Evolutionary conservation across 2,329 filamentous ascomycete genomes (phyloP), one percentile per base, ranked within the genome.

Genomic region (Cladophialophora exuberans): DNA sequence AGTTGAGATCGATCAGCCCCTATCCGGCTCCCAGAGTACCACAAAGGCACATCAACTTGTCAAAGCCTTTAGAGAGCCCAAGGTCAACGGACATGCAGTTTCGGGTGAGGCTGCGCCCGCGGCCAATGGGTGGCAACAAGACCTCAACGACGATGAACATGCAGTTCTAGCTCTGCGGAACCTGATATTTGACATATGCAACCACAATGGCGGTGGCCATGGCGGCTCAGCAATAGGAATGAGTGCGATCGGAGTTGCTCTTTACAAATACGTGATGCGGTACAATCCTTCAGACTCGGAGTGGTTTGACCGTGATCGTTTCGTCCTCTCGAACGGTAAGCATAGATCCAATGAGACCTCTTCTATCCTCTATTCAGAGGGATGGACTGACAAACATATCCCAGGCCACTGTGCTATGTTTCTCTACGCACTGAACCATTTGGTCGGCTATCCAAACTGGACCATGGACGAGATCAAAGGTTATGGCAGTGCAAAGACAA

Each of bases 221-320:
- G 64, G 61, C 5, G 64, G 63, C 11, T 61, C 54, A 30, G 70
- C 71, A 10, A 73, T 76, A 51, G 74, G 74, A 4, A 76, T 76
- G 73, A 72, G 73, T 13, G 72, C 73, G 1, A 73, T 76, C 41
- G 74, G 73, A 13, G 66, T 76, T 31, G 70, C 74, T 5, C 64
- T 77, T 4, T 76, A 68, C 67, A 72, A 69, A 57, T 75, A 77
- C 54, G 64, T 67, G 2, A 77, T 77, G 75, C 66, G 64, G 39
- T 76, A 56, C 46, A 76, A 79, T 2, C 82, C 83, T 0, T 69
- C 70, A 13, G 78, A 79, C 43, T 77, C 80, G 4, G 64, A 73
- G 31, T 85, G 73, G 67, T 85, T 85, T 72, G 83, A 85, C 66
- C 74, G 83, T 36, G 83, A 86, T 61, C 78, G 82, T 13, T 85